Conservation (phyloP, 352 stramenopile genomes). For the Globisporangium spiculum region DNA sequence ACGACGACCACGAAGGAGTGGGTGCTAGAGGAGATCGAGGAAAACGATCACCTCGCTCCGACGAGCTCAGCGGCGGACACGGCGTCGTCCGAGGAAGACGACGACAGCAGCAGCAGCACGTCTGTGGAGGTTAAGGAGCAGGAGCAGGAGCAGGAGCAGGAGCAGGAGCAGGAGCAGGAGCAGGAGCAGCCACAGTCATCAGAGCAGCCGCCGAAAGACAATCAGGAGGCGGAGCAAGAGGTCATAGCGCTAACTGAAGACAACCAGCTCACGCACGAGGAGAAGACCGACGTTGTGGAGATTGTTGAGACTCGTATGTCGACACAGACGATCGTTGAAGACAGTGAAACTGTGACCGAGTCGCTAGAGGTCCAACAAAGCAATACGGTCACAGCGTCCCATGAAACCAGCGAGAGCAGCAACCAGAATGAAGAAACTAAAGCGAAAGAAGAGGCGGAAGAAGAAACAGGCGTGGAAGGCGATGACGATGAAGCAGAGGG, state of each 20-base stretch:
- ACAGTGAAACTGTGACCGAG: background rate
- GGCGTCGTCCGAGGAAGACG: slow-evolving; percentile 12
- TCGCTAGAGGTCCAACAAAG: background rate
- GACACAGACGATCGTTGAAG: background rate
- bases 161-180: too few species aligned
- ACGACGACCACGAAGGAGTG: background rate
- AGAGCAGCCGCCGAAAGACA: background rate
- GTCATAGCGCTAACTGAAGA: background rate
- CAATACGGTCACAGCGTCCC: background rate
- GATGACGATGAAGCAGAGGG: background rate
- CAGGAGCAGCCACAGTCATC: background rate
- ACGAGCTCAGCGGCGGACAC: background rate
- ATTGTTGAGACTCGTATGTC: too few species aligned
- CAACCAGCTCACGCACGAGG: slow-evolving; percentile 6
- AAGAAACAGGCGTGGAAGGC: background rate
- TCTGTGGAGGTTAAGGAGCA: background rate
- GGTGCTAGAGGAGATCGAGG: background rate
- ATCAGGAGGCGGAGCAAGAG: background rate
- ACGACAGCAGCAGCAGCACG: slow-evolving; percentile 5
- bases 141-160: too few species aligned
- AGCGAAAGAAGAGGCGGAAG: background rate
- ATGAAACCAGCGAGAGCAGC: background rate
- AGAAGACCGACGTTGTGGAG: background rate
- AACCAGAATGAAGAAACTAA: background rate
- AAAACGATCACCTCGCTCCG: background rate